These are phyloP conservation scores for Fraxinus anomala DNA, from an alignment of 257 asterid species.

Conservation along the genomic window DNA sequence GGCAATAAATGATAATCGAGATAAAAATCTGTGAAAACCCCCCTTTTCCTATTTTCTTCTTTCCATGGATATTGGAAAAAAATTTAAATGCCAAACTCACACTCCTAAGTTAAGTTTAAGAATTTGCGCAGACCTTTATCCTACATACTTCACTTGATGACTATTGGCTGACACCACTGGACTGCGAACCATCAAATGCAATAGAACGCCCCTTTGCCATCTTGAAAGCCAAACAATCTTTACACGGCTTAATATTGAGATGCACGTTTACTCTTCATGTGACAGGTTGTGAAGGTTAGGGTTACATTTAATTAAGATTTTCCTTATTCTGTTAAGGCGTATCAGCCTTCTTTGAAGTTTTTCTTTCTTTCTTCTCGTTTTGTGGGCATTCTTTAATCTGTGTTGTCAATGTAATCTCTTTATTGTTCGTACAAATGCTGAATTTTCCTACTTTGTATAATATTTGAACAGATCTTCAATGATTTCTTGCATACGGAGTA, in stretches of 20 bases:
- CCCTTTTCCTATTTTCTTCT: not conserved
- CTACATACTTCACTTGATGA: not conserved
- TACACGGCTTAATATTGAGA: not conserved
- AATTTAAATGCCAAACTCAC: not conserved
- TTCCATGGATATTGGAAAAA: not conserved
- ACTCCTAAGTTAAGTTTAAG: not conserved
- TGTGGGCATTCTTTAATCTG: not conserved
- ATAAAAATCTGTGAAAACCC: not conserved
- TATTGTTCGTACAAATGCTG: slow-evolving; percentile 8
- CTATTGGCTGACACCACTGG: not conserved
- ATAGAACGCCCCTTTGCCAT: not conserved
- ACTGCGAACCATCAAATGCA: not conserved
- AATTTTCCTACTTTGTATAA: not conserved
- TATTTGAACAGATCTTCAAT: slow-evolving; percentile 55
- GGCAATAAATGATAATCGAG: not conserved
- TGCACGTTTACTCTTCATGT: not conserved
- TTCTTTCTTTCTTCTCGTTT: slow-evolving; percentile 1
- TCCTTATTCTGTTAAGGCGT: not conserved
- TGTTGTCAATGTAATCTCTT: not conserved
- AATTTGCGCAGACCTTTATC: not conserved
- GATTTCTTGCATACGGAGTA: slow-evolving; percentile 78
- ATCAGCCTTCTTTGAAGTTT: not conserved
- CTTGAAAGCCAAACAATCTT: not conserved
- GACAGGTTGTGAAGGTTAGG: not conserved
- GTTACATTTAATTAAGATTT: not conserved